Evolutionary conservation across 768 basidiomycete genomes (phyloP).

Genomic region (Mycena latifolia): DNA sequence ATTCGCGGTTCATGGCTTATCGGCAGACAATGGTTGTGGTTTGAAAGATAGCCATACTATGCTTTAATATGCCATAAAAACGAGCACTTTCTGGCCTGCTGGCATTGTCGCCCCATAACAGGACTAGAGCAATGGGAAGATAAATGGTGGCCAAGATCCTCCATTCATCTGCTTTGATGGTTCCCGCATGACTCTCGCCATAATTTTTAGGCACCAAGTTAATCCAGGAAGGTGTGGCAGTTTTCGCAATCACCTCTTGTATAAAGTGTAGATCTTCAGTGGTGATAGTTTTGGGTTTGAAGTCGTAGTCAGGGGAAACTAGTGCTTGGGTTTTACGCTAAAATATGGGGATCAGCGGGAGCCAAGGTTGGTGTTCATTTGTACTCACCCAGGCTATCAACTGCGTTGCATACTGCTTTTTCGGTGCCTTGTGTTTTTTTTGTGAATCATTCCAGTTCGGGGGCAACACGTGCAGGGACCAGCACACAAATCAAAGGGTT

Average conservation of each 20-base stretch:
- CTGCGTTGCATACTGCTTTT: too few species aligned
- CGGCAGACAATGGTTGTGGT: constrained; percentile 10
- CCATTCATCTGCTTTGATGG: constrained; percentile 55
- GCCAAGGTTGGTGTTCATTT: too few species aligned
- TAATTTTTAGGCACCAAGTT: background rate
- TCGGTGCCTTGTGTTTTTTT: too few species aligned
- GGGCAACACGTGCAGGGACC: too few species aligned
- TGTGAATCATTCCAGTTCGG: too few species aligned
- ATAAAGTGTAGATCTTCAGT: background rate
- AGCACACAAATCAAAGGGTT: too few species aligned
- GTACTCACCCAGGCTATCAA: too few species aligned
- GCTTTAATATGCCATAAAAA: constrained; percentile 32
- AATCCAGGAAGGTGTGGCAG: background rate
- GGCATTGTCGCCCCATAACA: constrained; percentile 43
- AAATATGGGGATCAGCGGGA: too few species aligned
- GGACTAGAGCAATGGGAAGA: constrained; percentile 49
- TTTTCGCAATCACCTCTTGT: background rate
- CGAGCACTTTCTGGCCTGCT: background rate
- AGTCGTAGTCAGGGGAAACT: background rate
- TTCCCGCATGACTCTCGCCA: constrained; percentile 39
- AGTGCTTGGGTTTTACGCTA: too few species aligned
- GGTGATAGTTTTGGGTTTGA: background rate
- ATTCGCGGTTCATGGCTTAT: background rate
- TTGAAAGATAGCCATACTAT: constrained; percentile 37
- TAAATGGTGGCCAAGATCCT: constrained; percentile 43